phyloP scores from a whole-genome alignment of 495 filamentous ascomycete genomes.

The Tuber microsphaerosporum region DNA sequence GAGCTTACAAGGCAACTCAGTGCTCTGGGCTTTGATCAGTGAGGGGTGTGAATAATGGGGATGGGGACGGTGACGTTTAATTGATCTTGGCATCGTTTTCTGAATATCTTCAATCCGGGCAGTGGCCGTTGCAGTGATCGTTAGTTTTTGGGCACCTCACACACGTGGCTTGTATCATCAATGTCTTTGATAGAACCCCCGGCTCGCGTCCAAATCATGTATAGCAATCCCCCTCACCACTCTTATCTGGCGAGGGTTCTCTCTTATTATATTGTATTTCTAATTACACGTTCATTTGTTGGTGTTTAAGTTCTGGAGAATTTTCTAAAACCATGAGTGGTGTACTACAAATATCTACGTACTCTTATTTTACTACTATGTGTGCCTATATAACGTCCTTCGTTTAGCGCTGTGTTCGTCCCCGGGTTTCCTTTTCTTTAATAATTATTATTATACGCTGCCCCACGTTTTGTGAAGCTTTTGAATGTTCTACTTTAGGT shows the following conservation, averaged over 20 bases:
- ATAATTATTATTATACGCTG: not conserved
- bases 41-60: constrained; percentile 7
- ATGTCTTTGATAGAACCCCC: not conserved
- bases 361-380: not conserved
- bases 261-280: not conserved
- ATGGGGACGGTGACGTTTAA: not conserved
- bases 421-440: not conserved
- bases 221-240: not conserved
- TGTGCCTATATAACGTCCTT: not conserved
- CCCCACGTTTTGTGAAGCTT: not conserved
- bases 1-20: constrained; percentile 88
- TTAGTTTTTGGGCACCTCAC: not conserved
- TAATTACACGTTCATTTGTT: not conserved
- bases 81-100: not conserved
- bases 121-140: not conserved
- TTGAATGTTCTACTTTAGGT: not conserved
- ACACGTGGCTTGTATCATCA: not conserved
- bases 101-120: not conserved
- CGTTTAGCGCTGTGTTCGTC: not conserved
- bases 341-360: not conserved
- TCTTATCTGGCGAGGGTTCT: not conserved
- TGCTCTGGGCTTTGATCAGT: constrained; percentile 68
- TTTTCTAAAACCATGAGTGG: not conserved
- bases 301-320: not conserved
- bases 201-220: not conserved